These are phyloP conservation scores for Dactylellina leptospora DNA, from an alignment of 2,329 filamentous ascomycete species.

Conservation along the genomic window DNA sequence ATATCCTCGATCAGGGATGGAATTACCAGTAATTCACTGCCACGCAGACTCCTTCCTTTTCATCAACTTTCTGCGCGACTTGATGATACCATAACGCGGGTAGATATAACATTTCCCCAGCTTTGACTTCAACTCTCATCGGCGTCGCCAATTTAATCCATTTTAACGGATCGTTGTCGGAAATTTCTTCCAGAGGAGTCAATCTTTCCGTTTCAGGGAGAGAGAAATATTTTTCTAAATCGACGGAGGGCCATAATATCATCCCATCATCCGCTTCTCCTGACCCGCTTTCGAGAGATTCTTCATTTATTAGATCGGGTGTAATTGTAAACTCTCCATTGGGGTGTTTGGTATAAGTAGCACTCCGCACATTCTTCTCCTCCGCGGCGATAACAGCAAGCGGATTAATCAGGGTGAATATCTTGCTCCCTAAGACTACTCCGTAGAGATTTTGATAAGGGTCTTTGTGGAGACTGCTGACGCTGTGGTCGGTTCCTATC, in stretches of 20 bases:
- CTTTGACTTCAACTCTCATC: conserved; percentile 72
- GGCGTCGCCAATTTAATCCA: conserved; percentile 64
- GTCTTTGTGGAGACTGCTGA: conserved; percentile 80
- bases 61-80: conserved; percentile 73
- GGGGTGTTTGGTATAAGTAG: conserved; percentile 65
- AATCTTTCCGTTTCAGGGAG: conserved; percentile 17
- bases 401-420: conserved; percentile 78
- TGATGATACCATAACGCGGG: conserved; percentile 88
- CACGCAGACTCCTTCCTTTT: conserved; percentile 75
- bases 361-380: conserved; percentile 68
- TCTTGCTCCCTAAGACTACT: conserved; percentile 76
- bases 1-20: too few relatives aligned
- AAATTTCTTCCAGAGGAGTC: conserved; percentile 38
- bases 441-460: conserved; percentile 88
- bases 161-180: conserved; percentile 69
- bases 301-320: conserved; percentile 55
- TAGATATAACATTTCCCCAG: conserved; percentile 83
- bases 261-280: conserved; percentile 7
- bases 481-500: conserved; percentile 76
- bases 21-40: conserved; percentile 81
- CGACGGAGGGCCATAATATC: conserved; percentile 33
- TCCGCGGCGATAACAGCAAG: conserved; percentile 74
- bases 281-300: neutral
- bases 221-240: conserved; percentile 32
- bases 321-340: conserved; percentile 46